Base-by-base conservation (phyloP, 1,284 basidiomycete genomes). In the Gymnopus androsaceus region DNA sequence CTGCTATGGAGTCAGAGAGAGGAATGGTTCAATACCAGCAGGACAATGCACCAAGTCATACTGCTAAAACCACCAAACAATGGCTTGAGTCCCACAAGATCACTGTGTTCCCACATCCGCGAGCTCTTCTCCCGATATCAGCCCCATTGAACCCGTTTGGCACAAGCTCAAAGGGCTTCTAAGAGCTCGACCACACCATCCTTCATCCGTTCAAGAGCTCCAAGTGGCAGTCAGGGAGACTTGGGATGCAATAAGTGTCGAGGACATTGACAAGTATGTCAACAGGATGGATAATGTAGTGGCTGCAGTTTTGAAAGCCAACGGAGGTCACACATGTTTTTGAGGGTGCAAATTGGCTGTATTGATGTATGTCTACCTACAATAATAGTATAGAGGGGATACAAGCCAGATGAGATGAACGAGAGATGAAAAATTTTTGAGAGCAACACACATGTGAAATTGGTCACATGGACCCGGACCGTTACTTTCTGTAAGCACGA, bases 241-340 rank as follows among this genome's bases (percentile, higher is more conserved):
- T n/a, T 68, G 63, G 64, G 64, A 64, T 3, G 37, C 54, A 25
- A 27, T 69, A 17, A 34, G 52, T 11, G 53, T 66, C 27, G 49
- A 58, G 1, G 51, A 63, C 27, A 56, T 69, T 40, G 59, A 68
- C 44, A 61, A 61, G 40, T 52, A 66, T 37, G 57, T n/a, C n/a
- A n/a, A n/a, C n/a, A n/a, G n/a, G n/a, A n/a, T n/a, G n/a, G n/a
- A n/a, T n/a, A n/a, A n/a, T n/a, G n/a, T n/a, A n/a, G n/a, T n/a
- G n/a, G n/a, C n/a, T n/a, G n/a, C n/a, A n/a, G n/a, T n/a, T n/a
- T n/a, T n/a, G n/a, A n/a, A n/a, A n/a, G n/a, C n/a, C n/a, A n/a
- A n/a, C n/a, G n/a, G n/a, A n/a, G n/a, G n/a, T n/a, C n/a, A n/a
- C n/a, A n/a, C n/a, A n/a, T n/a, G n/a, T n/a, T n/a, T n/a, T n/a